Evolutionary conservation across 352 stramenopile species (phyloP).

Genomic region (Pythium oligandrum): DNA sequence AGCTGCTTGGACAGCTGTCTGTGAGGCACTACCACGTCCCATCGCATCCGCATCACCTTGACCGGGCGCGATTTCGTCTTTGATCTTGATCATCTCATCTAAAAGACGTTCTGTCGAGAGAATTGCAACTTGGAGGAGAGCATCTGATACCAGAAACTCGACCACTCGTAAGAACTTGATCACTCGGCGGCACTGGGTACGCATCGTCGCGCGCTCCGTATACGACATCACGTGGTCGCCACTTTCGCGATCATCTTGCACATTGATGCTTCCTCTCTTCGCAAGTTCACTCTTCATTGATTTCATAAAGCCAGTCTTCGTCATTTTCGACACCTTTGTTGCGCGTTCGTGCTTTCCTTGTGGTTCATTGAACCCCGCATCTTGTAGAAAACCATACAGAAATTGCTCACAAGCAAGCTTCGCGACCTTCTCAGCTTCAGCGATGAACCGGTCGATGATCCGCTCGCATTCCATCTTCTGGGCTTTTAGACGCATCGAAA

Average conservation of each 20-base stretch:
- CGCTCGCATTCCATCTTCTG: constrained; percentile 63
- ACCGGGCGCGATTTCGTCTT: constrained; percentile 6
- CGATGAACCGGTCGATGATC: constrained; percentile 57
- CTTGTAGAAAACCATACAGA: constrained; percentile 49
- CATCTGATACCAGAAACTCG: constrained; percentile 87
- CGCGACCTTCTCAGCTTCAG: constrained; percentile 41
- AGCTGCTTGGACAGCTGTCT: constrained; percentile 22
- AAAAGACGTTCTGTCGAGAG: constrained; percentile 39
- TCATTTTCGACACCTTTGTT: not conserved
- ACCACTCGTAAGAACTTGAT: constrained; percentile 90
- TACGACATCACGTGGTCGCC: constrained; percentile 86
- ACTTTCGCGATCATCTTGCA: constrained; percentile 7
- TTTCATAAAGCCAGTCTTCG: too few relatives aligned
- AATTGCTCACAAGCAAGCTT: constrained; percentile 65
- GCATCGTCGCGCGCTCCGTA: constrained; percentile 90
- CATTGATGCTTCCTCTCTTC: constrained; percentile 9
- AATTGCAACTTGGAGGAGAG: constrained; percentile 68
- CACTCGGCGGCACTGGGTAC: constrained; percentile 87
- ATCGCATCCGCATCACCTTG: not conserved
- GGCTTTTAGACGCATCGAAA: constrained; percentile 65
- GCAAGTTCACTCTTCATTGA: constrained; percentile 2
- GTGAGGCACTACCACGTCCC: constrained; percentile 5
- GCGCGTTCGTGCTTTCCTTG: constrained; percentile 3
- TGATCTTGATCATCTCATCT: constrained; percentile 41
- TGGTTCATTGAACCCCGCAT: constrained; percentile 48